Evolutionary conservation across 2,329 filamentous ascomycete genomes (phyloP), one percentile per base, ranked within the genome.

Genomic region (Arthroderma uncinatum): DNA sequence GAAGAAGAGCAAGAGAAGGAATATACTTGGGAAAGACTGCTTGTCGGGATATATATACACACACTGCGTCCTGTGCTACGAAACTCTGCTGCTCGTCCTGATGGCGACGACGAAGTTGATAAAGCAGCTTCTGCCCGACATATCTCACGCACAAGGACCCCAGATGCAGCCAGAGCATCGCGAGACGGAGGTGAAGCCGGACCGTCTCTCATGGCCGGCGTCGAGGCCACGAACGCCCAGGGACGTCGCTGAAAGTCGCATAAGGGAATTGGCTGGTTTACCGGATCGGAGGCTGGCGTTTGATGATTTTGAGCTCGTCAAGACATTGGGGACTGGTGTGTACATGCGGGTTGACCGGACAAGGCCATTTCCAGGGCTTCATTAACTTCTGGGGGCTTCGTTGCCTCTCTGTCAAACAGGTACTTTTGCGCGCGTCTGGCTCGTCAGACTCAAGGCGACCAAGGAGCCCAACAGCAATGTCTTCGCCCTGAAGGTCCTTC

Each of bases 401-500:
- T 47, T 7, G 37, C 44, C 34, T 57, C n/a, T 33, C 52, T 40
- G 34, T 47, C 50, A 36, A n/a, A 50, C 56, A 78, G 76, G 76
- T 55, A 78, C 76, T 21, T 78, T 78, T 65, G 76, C 76, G 53
- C 72, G 76, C 56, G 76, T 78, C 57, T 78, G 76, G 76, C 70
- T 78, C 25, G 70, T 72, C 48, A 70, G 70, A 56, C 64, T 76
- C 48, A 73, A 72, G 57, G 68, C 72, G 44, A 63, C 70, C 52
- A 66, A 66, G 36, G 66, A 71, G 37, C 58, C 60, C 36, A 66
- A 69, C 48, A 62, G 64, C 58, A 65, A 68, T 60, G 74, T 78
- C 2, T 78, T 75, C 66, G 76, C 76, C 33, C 65, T 78, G 54
- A 78, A 78, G 64, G 69, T 77, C 23, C 67, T 78, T 28, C 75